Percentiles rank a stretch among this genome's conserved stretches.
phyloP scores from a whole-genome alignment of 1,139 yeast species.

The Wickerhamiella infanticola region DNA sequence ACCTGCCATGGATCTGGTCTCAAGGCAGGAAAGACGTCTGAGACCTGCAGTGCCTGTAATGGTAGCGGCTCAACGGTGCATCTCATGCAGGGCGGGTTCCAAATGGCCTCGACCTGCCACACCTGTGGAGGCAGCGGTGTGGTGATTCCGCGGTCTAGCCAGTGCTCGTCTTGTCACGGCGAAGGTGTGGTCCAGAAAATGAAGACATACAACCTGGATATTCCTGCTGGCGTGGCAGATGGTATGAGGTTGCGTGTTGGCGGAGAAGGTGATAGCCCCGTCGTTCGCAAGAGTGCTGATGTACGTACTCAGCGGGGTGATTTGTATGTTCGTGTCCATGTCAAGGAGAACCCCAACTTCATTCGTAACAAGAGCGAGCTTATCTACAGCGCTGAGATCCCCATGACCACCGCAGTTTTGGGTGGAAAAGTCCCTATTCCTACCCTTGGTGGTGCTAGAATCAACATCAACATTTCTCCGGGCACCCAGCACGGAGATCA shows the following conservation, averaged over 20 bases:
- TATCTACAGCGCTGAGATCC: slow-evolving; percentile 47
- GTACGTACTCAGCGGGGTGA: slow-evolving; percentile 68
- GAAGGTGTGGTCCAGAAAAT: slow-evolving; percentile 63
- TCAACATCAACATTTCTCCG: slow-evolving; percentile 68
- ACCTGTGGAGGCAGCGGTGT: slow-evolving; percentile 86
- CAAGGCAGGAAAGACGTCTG: slow-evolving; percentile 57
- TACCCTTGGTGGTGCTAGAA: slow-evolving; percentile 56
- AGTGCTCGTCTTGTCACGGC: slow-evolving; percentile 73
- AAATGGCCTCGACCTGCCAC: slow-evolving; percentile 87
- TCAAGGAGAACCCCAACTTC: slow-evolving; percentile 58
- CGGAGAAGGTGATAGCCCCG: slow-evolving; percentile 87
- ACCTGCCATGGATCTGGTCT: slow-evolving; percentile 79
- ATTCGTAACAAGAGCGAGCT: slow-evolving; percentile 50
- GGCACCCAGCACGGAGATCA: slow-evolving; percentile 72
- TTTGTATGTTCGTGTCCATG: slow-evolving; percentile 64
- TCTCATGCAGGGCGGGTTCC: slow-evolving; percentile 81
- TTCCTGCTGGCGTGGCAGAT: slow-evolving; percentile 81
- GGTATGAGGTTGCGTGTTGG: slow-evolving; percentile 75
- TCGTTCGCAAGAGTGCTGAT: slow-evolving; percentile 27
- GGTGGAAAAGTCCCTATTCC: slow-evolving; percentile 88
- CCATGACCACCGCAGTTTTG: slow-evolving; percentile 90
- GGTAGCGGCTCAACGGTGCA: slow-evolving; percentile 91
- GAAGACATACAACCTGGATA: slow-evolving; percentile 58
- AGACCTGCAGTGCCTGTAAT: slow-evolving; percentile 75
- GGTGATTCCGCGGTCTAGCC: slow-evolving; percentile 47